These are phyloP conservation scores for Lepiota venenata DNA, from an alignment of 768 basidiomycete species.

Conservation along the genomic window DNA sequence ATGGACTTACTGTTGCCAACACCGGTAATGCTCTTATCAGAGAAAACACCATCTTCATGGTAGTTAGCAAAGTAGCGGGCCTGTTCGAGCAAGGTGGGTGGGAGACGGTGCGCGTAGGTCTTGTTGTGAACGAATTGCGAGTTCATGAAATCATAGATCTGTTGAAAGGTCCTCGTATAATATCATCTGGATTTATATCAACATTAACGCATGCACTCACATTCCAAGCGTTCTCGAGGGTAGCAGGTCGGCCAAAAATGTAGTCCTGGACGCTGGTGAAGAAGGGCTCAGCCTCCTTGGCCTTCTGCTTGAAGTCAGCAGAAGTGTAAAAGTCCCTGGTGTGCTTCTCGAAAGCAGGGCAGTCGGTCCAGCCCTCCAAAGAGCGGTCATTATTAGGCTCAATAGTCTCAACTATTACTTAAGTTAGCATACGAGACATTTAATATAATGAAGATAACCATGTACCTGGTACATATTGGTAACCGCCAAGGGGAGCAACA, in stretches of 20 bases:
- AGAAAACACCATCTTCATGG: conserved; percentile 81
- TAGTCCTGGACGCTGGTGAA: conserved; percentile 65
- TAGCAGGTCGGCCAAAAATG: conserved; percentile 63
- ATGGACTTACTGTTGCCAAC: conserved; percentile 72
- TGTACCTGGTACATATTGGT: conserved; percentile 82
- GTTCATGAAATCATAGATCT: conserved; percentile 80
- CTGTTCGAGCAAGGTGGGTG: conserved; percentile 75
- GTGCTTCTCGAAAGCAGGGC: conserved; percentile 63
- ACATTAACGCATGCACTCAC: conserved; percentile 43
- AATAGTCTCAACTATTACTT: conserved; percentile 68
- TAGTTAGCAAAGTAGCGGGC: conserved; percentile 73
- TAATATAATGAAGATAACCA: conserved; percentile 11
- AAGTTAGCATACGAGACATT: neutral
- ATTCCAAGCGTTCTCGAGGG: conserved; percentile 75
- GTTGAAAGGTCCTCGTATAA: conserved; percentile 8
- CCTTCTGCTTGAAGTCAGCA: conserved; percentile 58
- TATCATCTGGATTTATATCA: neutral
- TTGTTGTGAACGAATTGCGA: conserved; percentile 78
- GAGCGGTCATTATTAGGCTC: conserved; percentile 81
- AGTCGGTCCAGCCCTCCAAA: conserved; percentile 74
- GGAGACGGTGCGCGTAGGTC: conserved; percentile 75
- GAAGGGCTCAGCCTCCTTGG: conserved; percentile 58
- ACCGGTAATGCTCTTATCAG: conserved; percentile 52
- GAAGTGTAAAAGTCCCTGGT: conserved; percentile 59
- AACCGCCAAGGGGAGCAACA: conserved; percentile 72